phyloP scores from a whole-genome alignment of 495 filamentous ascomycete genomes.

The Neurospora sp. region DNA sequence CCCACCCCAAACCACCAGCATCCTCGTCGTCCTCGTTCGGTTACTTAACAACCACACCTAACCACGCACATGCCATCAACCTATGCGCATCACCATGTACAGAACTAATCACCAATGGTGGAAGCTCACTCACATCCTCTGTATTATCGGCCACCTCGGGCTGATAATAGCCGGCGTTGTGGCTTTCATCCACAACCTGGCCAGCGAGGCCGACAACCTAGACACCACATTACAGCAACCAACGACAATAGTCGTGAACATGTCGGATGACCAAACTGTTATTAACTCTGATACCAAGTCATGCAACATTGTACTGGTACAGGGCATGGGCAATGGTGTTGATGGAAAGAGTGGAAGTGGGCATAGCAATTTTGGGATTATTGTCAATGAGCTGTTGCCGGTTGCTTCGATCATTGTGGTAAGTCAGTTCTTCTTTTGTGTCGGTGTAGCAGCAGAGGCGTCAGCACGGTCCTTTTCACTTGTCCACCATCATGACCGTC shows the following conservation, averaged over 20 bases:
- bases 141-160: slow-evolving; percentile 17
- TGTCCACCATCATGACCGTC: not conserved
- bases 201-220: not conserved
- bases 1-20: not conserved
- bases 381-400: not conserved
- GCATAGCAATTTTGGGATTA: not conserved
- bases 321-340: not conserved
- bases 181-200: slow-evolving; percentile 13
- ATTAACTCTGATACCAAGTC: not conserved
- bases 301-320: not conserved
- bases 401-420: not conserved
- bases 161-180: slow-evolving; percentile 11
- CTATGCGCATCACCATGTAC: slow-evolving; percentile 12
- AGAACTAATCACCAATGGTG: slow-evolving; percentile 18
- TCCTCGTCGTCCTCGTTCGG: not conserved
- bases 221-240: not conserved
- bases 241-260: not conserved
- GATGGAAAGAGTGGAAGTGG: not conserved
- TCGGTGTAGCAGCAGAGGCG: not conserved
- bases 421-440: not conserved
- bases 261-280: not conserved
- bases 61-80: not conserved
- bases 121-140: slow-evolving; percentile 18
- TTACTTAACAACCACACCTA: not conserved
- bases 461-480: not conserved